Conservation (phyloP, 306 rosid species). For the Crataegus laevigata region DNA sequence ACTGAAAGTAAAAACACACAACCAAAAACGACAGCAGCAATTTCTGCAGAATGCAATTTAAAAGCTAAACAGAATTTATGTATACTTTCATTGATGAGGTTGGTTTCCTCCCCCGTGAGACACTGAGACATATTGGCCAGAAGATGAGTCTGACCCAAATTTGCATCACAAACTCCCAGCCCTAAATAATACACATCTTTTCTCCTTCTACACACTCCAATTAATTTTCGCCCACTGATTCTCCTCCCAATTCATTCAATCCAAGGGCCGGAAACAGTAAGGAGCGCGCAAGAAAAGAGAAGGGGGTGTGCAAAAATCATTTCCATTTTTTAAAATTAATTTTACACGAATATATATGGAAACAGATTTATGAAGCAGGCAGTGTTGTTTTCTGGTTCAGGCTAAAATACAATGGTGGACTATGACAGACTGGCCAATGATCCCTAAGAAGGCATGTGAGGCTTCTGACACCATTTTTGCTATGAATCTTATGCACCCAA, state of each 20-base stretch:
- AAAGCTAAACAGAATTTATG: background rate
- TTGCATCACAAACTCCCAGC: background rate
- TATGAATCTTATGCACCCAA: constrained; percentile 32
- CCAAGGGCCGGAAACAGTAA: no score
- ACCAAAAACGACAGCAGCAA: background rate
- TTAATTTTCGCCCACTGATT: background rate
- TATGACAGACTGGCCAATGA: constrained; percentile 42
- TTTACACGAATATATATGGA: background rate
- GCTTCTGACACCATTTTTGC: constrained; percentile 50
- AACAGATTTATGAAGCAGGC: background rate
- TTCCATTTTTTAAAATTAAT: background rate
- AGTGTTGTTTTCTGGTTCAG: constrained; percentile 12
- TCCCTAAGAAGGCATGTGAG: constrained; percentile 35
- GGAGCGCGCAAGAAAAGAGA: no score
- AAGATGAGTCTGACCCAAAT: background rate
- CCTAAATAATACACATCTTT: background rate
- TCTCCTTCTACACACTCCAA: background rate
- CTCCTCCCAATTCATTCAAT: no score
- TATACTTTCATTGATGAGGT: background rate
- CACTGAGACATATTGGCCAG: background rate
- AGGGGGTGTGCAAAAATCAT: background rate
- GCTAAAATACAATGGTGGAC: constrained; percentile 34
- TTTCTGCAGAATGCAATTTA: background rate
- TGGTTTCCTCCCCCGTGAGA: background rate
- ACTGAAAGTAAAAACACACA: background rate